A percentile compares a stretch with the other conserved stretches of the same genome.
phyloP scores from a whole-genome alignment of 805 yeast species.

The Tetrapisispora taiwanensis region DNA sequence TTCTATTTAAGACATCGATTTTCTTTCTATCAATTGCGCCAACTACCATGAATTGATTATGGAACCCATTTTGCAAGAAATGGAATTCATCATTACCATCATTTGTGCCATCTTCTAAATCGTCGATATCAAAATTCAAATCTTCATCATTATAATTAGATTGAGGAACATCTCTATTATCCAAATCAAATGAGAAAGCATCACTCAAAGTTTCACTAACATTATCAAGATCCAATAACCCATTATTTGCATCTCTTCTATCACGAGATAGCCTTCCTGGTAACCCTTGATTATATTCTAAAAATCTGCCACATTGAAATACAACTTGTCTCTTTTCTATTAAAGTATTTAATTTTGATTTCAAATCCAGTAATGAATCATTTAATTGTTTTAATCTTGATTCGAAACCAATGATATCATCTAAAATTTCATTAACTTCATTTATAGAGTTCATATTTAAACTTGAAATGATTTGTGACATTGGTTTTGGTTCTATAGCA shows the following conservation, averaged over 20 bases:
- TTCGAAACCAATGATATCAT: conserved; percentile 57
- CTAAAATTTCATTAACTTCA: conserved; percentile 50
- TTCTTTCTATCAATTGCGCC: conserved; percentile 76
- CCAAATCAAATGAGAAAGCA: conserved; percentile 17
- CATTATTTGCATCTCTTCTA: conserved; percentile 16
- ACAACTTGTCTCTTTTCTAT: conserved; percentile 62
- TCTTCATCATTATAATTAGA: conserved; percentile 1
- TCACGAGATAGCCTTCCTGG: conserved; percentile 19
- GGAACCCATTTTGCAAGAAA: conserved; percentile 32
- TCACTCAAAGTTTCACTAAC: conserved; percentile 21
- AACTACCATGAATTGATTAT: conserved; percentile 33
- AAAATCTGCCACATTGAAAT: conserved; percentile 38
- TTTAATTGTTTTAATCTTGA: conserved; percentile 60
- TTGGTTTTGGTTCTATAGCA: conserved; percentile 12
- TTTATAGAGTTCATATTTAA: conserved; percentile 23
- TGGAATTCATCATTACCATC: conserved; percentile 25
- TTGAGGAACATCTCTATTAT: conserved; percentile 6
- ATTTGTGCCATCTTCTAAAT: conserved; percentile 1
- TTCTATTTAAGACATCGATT: conserved; percentile 62
- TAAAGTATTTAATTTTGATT: conserved; percentile 51
- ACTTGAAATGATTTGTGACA: conserved; percentile 11
- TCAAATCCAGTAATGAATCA: conserved; percentile 55
- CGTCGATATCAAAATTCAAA: background rate
- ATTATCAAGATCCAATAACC: conserved; percentile 3
- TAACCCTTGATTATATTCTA: conserved; percentile 32